These are phyloP conservation scores for Aspergillus taichungensis DNA, from an alignment of 495 filamentous ascomycete species.

Conservation along the genomic window DNA sequence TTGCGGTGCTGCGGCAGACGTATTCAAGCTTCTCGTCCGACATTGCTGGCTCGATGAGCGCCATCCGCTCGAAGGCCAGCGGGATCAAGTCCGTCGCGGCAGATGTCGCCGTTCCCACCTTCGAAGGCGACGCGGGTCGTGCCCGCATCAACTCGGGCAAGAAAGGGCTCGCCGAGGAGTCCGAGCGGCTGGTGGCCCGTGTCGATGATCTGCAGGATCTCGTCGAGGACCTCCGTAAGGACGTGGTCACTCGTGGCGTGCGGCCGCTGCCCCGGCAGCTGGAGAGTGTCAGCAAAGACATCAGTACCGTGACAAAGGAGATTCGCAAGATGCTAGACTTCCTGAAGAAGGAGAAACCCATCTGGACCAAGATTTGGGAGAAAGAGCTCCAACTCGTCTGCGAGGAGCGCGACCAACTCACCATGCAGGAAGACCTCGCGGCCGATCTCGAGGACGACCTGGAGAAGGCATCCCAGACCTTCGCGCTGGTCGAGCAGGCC, in stretches of 20 bases:
- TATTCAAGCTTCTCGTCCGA: conserved; percentile 85
- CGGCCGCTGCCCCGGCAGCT: conserved; percentile 87
- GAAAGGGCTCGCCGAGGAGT: conserved; percentile 72
- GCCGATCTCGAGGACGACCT: conserved; percentile 90
- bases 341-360: conserved; percentile 80
- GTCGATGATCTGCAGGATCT: conserved; percentile 95
- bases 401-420: conserved; percentile 86
- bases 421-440: conserved; percentile 87
- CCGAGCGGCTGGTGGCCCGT: conserved; percentile 75
- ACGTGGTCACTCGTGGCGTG: conserved; percentile 88
- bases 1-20: conserved; percentile 87
- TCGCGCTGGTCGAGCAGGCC: conserved; percentile 89
- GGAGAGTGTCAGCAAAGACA: conserved; percentile 78
- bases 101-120: conserved; percentile 52
- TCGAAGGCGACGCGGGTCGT: conserved; percentile 65
- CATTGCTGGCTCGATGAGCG: conserved; percentile 76
- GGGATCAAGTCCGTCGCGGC: conserved; percentile 68
- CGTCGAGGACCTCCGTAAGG: conserved; percentile 94
- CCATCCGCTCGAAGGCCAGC: conserved; percentile 68
- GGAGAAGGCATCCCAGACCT: conserved; percentile 86
- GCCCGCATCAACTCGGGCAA: conserved; percentile 78
- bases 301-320: conserved; percentile 68
- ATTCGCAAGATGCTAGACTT: conserved; percentile 94
- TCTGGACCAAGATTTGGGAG: conserved; percentile 99
- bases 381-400: conserved; percentile 90